phyloP scores from a whole-genome alignment of 108 stramenopile species.

The Schizochytrium sp. region DNA sequence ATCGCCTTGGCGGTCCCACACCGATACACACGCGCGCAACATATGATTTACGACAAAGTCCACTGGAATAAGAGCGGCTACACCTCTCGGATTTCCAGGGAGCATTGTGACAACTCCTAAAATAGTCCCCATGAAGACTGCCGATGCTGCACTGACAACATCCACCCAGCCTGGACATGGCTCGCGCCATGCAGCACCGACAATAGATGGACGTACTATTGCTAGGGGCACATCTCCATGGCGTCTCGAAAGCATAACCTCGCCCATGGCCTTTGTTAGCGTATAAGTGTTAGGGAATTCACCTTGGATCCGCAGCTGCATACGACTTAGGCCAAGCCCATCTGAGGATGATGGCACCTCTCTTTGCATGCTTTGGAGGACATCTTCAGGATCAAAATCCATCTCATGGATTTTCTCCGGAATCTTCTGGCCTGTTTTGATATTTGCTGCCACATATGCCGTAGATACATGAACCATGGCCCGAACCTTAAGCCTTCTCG shows the following conservation, averaged over 20 bases:
- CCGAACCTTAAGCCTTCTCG: neutral
- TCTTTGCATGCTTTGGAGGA: neutral
- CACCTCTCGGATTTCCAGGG: constrained; percentile 26
- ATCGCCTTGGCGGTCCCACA: neutral
- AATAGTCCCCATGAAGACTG: constrained; percentile 5
- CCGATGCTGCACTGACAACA: constrained; percentile 43
- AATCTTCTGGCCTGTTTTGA: constrained; percentile 29
- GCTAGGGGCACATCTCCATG: constrained; percentile 21
- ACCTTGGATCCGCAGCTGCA: constrained; percentile 38
- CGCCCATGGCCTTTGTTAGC: constrained; percentile 58
- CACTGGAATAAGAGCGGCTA: constrained; percentile 40
- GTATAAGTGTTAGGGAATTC: constrained; percentile 57
- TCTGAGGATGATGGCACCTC: neutral
- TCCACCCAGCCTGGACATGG: constrained; percentile 56
- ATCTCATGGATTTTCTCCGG: neutral
- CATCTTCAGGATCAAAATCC: constrained; percentile 21
- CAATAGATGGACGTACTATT: constrained; percentile 47
- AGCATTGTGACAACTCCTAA: constrained; percentile 49
- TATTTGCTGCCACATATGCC: constrained; percentile 46
- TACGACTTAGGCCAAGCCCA: neutral
- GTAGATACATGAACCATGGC: constrained; percentile 54
- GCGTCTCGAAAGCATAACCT: neutral
- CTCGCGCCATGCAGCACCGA: constrained; percentile 51
- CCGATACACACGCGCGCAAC: constrained; percentile 47
- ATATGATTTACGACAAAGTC: constrained; percentile 59